Percentiles rank a stretch among this genome's conserved stretches.
phyloP scores from a whole-genome alignment of 495 filamentous ascomycete genomes.

The Penicillium soppii region DNA sequence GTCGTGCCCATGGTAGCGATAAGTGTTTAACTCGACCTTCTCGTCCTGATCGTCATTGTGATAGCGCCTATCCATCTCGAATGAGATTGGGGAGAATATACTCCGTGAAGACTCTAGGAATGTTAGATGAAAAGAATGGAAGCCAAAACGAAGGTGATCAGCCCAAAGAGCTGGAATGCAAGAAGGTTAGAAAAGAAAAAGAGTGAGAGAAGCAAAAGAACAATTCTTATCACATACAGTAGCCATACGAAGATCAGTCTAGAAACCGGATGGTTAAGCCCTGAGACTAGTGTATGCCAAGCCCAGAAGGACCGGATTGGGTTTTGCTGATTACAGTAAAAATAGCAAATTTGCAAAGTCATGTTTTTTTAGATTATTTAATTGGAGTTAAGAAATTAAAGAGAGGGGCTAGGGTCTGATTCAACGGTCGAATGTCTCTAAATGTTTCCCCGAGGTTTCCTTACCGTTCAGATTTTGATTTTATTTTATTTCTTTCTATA shows the following conservation, averaged over 20 bases:
- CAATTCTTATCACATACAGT: neutral
- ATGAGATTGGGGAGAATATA: too few relatives aligned
- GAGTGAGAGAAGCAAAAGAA: neutral
- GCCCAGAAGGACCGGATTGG: conserved; percentile 2
- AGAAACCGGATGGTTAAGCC: conserved; percentile 1
- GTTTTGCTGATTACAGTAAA: neutral
- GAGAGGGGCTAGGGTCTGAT: too few relatives aligned
- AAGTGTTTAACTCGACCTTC: conserved; percentile 26
- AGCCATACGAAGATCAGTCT: neutral
- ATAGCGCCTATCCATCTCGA: conserved; percentile 11
- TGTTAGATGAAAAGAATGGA: conserved; percentile 2
- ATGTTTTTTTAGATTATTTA: neutral
- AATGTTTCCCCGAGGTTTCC: neutral
- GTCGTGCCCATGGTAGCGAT: conserved; percentile 7
- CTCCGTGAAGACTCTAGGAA: too few relatives aligned
- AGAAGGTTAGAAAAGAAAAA: neutral
- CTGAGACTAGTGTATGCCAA: conserved; percentile 5
- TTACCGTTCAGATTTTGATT: neutral
- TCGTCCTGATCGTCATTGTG: conserved; percentile 23
- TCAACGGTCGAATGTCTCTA: neutral
- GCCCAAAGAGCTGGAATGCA: conserved; percentile 7
- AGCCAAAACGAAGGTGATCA: conserved; percentile 19
- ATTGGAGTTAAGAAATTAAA: neutral
- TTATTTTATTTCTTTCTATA: neutral
- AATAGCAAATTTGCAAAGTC: neutral